Conservation (phyloP, 2,329 filamentous ascomycete species). For the Fusarium avenaceum region DNA sequence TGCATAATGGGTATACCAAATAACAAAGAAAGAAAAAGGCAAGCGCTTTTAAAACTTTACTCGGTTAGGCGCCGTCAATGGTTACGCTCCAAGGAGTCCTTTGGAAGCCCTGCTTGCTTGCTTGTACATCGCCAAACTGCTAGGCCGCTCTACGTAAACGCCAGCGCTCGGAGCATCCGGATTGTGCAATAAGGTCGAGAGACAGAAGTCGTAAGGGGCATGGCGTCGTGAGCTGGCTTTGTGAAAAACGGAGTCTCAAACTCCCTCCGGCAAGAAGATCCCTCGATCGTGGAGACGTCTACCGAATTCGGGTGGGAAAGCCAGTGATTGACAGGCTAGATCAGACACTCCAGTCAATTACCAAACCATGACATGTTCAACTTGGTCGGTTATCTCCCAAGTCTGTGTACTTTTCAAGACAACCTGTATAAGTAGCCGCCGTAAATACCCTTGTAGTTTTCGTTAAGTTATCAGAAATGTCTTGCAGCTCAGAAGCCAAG, state of each 20-base stretch:
- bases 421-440: slow-evolving; percentile 13
- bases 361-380: neutral
- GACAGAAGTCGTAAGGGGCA: slow-evolving; percentile 52
- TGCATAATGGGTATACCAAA: slow-evolving; percentile 47
- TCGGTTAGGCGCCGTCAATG: slow-evolving; percentile 23
- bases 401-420: neutral
- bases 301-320: neutral
- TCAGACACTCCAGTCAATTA: neutral
- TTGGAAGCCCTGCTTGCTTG: slow-evolving; percentile 22
- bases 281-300: slow-evolving; percentile 1
- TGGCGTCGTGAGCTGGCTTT: slow-evolving; percentile 52
- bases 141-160: slow-evolving; percentile 27
- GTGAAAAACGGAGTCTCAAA: slow-evolving; percentile 35
- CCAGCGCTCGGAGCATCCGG: slow-evolving; percentile 35
- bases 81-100: slow-evolving; percentile 5
- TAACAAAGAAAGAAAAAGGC: slow-evolving; percentile 35
- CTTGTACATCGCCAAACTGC: slow-evolving; percentile 25
- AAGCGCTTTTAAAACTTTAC: slow-evolving; percentile 19
- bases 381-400: neutral
- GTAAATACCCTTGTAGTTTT: slow-evolving; percentile 12
- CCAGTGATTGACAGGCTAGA: neutral
- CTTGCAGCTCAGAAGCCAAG: slow-evolving; percentile 64
- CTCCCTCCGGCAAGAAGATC: slow-evolving; percentile 9
- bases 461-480: slow-evolving; percentile 21
- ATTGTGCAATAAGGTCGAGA: slow-evolving; percentile 30